Base-by-base conservation (phyloP, 495 filamentous ascomycete species). In the Aspergillus egyptiacus region DNA sequence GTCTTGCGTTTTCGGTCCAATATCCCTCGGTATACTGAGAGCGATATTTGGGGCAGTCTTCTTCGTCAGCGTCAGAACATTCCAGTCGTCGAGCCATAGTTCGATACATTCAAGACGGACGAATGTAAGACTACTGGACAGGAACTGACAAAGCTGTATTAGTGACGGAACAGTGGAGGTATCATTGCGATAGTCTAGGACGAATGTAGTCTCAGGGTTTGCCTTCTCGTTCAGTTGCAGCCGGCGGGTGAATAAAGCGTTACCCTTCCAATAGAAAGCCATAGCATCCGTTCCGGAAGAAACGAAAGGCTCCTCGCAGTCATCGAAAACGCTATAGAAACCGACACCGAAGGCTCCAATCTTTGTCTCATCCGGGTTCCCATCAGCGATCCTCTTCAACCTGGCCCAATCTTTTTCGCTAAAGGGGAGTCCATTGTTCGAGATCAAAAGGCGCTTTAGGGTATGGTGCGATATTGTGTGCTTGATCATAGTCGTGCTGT, bases 221-320 rank as follows among this genome's bases (percentile, higher is more conserved):
- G 89, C 73, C 6, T 74, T 72, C 38, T 77, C 71, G 4, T 85
- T 79, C 5, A 96, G 60, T 60, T 83, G 81, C 25, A 88, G 68
- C 42, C 84, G 80, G 56, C 89, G 83, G 4, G 94, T 99, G 61
- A 93, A 96, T 4, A 99, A 75, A 6, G 87, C 86, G 64, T 96
- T 95, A 14, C 83, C 87, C 64, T 95, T 96, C 94, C 94, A 99
- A 68, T 96, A 97, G 63, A 99, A 99, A 9, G 91, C 91, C 87
- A 99, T 94, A 18, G 88, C 91, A 60, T 93, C 80, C 41, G 78
- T 79, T 2, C 93, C 94, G 0, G 91, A 96, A 36, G 85, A 89
- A 43, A 97, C 84, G 63, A 97, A 96, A 4, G 94, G 94, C 57
- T 96, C 89, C 61, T 99, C 94, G 61, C 90, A 96, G 60, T 97